Evolutionary conservation across 2,329 filamentous ascomycete species (phyloP).

Genomic region (Sporothrix humicola): DNA sequence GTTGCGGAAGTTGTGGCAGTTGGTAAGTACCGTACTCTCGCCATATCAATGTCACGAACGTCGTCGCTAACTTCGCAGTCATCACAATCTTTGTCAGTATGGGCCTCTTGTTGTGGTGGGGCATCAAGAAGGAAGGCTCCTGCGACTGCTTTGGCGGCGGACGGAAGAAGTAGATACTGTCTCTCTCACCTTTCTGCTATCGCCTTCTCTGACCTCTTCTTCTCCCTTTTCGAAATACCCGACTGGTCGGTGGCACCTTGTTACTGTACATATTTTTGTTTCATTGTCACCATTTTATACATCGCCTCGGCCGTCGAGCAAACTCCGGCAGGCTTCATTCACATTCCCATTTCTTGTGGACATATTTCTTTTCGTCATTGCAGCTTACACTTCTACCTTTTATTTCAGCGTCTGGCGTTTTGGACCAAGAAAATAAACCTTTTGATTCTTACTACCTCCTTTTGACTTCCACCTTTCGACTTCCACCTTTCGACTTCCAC

Average conservation of each 20-base stretch:
- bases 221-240: neutral
- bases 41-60: neutral
- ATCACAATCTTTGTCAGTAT: slow-evolving; percentile 22
- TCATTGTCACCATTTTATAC: slow-evolving; percentile 1
- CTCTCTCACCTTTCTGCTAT: neutral
- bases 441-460: neutral
- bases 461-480: neutral
- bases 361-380: neutral
- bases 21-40: neutral
- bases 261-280: slow-evolving; percentile 9
- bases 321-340: slow-evolving; percentile 1
- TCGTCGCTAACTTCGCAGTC: neutral
- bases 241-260: slow-evolving; percentile 5
- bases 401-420: neutral
- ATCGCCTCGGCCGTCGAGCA: slow-evolving; percentile 25
- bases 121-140: slow-evolving; percentile 29
- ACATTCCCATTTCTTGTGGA: neutral
- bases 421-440: neutral
- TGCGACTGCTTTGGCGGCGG: slow-evolving; percentile 22
- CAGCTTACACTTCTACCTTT: neutral
- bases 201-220: neutral
- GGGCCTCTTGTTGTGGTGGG: slow-evolving; percentile 32
- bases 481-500: neutral
- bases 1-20: slow-evolving; percentile 32
- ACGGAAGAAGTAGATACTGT: slow-evolving; percentile 24